Evolutionary conservation across 306 rosid genomes (phyloP).

Genomic region (Cucurbita moschata): DNA sequence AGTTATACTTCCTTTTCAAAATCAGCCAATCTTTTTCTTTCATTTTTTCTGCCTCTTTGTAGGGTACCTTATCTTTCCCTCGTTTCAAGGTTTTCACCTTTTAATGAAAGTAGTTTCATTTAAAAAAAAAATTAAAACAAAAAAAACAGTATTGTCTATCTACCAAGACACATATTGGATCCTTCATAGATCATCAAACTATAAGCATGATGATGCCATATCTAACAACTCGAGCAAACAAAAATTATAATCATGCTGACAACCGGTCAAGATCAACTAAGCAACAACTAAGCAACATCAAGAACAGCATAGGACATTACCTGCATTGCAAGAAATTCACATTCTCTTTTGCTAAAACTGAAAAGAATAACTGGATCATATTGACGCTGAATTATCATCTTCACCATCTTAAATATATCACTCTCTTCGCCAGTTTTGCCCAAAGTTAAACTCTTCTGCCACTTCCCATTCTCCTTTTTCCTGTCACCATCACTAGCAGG

Average conservation of each 20-base stretch:
- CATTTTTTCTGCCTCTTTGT: not conserved
- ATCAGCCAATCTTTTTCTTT: not conserved
- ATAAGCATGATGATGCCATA: not conserved
- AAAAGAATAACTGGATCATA: conserved; percentile 91
- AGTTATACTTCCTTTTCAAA: not conserved
- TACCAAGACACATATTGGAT: not conserved
- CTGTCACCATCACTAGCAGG: conserved; percentile 41
- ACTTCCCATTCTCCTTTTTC: conserved; percentile 52
- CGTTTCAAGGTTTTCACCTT: not conserved
- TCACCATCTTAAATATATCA: conserved; percentile 92
- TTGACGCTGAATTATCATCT: conserved; percentile 91
- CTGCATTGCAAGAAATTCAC: conserved; percentile 96
- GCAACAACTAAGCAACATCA: not conserved
- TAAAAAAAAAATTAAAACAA: not conserved
- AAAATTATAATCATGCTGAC: not conserved
- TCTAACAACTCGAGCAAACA: not conserved
- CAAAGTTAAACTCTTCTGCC: conserved; percentile 55
- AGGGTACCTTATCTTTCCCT: not conserved
- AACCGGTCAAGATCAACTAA: not conserved
- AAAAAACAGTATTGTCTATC: not conserved
- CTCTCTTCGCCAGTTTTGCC: conserved; percentile 64
- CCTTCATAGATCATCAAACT: not conserved
- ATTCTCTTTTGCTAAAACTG: conserved; percentile 95
- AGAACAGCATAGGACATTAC: conserved; percentile 19
- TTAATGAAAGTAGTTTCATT: not conserved